Evolutionary conservation across 805 yeast genomes (phyloP).

Genomic region (Komagataella ulmi): DNA sequence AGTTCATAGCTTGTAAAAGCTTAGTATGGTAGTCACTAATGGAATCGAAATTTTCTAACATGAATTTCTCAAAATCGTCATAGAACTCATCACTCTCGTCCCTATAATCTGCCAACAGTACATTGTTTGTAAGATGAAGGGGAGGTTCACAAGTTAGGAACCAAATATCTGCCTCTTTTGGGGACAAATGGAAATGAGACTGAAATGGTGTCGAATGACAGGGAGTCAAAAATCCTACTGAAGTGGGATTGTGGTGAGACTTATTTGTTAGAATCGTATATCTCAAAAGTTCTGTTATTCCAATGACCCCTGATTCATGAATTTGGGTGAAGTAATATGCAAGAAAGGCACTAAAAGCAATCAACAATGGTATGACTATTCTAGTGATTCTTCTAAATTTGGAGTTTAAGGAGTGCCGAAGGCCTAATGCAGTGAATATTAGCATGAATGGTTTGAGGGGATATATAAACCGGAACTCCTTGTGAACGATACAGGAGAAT

Average conservation of each 20-base stretch:
- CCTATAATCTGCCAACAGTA: conserved; percentile 33
- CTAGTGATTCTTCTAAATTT: conserved; percentile 1
- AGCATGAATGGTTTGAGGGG: conserved; percentile 72
- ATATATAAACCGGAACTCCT: conserved; percentile 83
- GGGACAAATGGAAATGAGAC: conserved; percentile 54
- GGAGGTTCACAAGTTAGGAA: conserved; percentile 92
- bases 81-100: conserved; percentile 87
- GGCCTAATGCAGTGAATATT: conserved; percentile 31
- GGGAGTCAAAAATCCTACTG: conserved; percentile 79
- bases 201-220: conserved; percentile 98
- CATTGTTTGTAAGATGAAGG: conserved; percentile 20
- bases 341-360: conserved; percentile 6
- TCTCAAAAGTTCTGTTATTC: conserved; percentile 43
- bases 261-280: conserved; percentile 6
- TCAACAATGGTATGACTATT: conserved; percentile 2
- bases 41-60: conserved; percentile 39
- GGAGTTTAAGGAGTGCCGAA: conserved; percentile 5
- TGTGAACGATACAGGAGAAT: conserved; percentile 65
- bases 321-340: conserved; percentile 33
- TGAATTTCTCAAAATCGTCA: conserved; percentile 44
- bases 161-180: conserved; percentile 40
- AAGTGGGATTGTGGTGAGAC: conserved; percentile 15
- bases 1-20: not conserved
- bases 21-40: conserved; percentile 2
- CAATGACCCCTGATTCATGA: conserved; percentile 82